Evolutionary conservation across 1,284 basidiomycete genomes (phyloP).

Genomic region (Puccinia triticina): DNA sequence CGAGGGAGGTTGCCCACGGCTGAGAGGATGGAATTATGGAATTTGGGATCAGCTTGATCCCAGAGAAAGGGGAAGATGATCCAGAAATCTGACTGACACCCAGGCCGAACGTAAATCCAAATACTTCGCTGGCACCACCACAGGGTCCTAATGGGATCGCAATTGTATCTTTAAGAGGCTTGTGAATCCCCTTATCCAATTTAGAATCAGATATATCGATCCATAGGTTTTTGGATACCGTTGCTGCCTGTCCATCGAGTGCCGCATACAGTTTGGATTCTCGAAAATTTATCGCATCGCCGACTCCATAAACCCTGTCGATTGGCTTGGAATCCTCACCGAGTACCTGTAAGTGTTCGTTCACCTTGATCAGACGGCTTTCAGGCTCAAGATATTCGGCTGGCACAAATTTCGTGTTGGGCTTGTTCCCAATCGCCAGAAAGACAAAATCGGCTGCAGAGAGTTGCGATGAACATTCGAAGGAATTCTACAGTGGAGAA

Average conservation of each 20-base stretch:
- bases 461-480: not conserved
- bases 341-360: conserved; percentile 36
- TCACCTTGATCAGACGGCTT: conserved; percentile 20
- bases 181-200: conserved; percentile 20
- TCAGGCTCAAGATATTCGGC: conserved; percentile 10
- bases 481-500: too few species aligned
- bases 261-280: conserved; percentile 45
- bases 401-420: conserved; percentile 36
- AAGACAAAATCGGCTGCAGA: conserved; percentile 50
- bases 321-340: not conserved
- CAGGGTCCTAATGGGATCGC: conserved; percentile 38
- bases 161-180: conserved; percentile 43
- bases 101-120: conserved; percentile 38
- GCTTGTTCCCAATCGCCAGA: conserved; percentile 45
- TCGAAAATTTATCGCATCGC: conserved; percentile 37
- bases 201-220: conserved; percentile 16
- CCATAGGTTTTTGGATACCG: conserved; percentile 31
- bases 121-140: conserved; percentile 35
- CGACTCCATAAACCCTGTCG: conserved; percentile 29
- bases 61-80: not conserved
- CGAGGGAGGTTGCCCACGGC: conserved; percentile 28
- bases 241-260: conserved; percentile 41
- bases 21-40: not conserved
- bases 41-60: not conserved
- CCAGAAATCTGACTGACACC: conserved; percentile 24